A percentile compares a stretch with the other conserved stretches of the same genome.
Conservation (phyloP, 768 basidiomycete genomes). For the Pleurotus giganteus region DNA sequence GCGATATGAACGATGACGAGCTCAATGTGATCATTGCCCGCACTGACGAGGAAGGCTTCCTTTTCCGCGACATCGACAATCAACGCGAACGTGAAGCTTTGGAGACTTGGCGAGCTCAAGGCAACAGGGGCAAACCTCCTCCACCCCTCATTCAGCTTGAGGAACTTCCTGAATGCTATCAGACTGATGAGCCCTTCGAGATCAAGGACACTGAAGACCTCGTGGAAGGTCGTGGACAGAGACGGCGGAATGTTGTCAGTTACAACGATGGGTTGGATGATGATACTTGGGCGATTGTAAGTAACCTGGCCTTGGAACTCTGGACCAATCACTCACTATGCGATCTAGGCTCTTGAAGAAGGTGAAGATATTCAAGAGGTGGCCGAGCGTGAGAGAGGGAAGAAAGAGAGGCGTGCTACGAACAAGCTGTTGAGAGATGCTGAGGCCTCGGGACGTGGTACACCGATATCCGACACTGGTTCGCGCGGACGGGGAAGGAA, state of each 20-base stretch:
- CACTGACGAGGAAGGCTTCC: slow-evolving; percentile 67
- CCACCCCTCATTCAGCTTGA: slow-evolving; percentile 77
- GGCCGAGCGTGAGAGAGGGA: slow-evolving; percentile 60
- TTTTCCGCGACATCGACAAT: slow-evolving; percentile 83
- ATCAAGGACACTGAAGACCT: slow-evolving; percentile 57
- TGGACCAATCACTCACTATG: background rate
- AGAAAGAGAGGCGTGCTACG: slow-evolving; percentile 58
- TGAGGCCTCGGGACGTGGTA: slow-evolving; percentile 61
- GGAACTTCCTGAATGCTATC: slow-evolving; percentile 92
- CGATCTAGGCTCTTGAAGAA: slow-evolving; percentile 66
- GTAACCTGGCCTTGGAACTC: slow-evolving; percentile 18
- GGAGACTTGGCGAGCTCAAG: slow-evolving; percentile 67
- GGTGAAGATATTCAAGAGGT: slow-evolving; percentile 79
- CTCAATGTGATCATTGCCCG: slow-evolving; percentile 91
- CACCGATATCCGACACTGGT: slow-evolving; percentile 62
- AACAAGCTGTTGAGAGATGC: slow-evolving; percentile 59
- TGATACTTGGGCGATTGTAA: slow-evolving; percentile 87
- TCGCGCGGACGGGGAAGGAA: slow-evolving; percentile 61
- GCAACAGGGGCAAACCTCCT: slow-evolving; percentile 77
- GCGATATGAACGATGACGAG: slow-evolving; percentile 93
- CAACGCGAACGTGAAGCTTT: slow-evolving; percentile 69
- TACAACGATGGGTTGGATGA: slow-evolving; percentile 95
- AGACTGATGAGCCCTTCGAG: slow-evolving; percentile 78
- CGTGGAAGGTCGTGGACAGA: slow-evolving; percentile 81
- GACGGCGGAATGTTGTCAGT: slow-evolving; percentile 78